Percentiles rank a stretch among this genome's conserved stretches.
These are phyloP conservation scores for Penicillium soppii DNA, from an alignment of 495 filamentous ascomycete species.

Conservation along the genomic window DNA sequence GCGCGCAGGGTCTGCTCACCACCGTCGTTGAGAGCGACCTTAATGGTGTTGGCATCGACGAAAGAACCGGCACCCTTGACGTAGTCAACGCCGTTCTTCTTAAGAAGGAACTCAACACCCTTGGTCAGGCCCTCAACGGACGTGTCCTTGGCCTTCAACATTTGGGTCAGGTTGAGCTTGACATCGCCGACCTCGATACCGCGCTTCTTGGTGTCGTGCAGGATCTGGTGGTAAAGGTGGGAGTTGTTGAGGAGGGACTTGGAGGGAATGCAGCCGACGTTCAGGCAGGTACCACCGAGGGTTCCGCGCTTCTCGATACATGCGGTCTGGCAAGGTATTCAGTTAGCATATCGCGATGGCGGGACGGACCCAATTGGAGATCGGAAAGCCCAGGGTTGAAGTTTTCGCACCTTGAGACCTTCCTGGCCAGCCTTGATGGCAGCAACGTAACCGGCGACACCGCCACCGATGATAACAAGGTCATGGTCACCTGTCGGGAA, in stretches of 20 bases:
- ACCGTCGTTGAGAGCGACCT: constrained; percentile 84
- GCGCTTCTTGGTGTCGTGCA: constrained; percentile 95
- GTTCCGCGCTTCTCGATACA: constrained; percentile 98
- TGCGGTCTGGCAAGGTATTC: constrained; percentile 61
- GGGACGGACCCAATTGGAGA: neutral
- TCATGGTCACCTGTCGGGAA: constrained; percentile 74
- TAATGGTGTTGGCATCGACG: constrained; percentile 85
- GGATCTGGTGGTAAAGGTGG: constrained; percentile 94
- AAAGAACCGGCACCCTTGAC: constrained; percentile 89
- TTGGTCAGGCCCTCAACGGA: constrained; percentile 90
- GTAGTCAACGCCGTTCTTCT: constrained; percentile 98
- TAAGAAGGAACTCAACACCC: constrained; percentile 95
- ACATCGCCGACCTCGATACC: constrained; percentile 96
- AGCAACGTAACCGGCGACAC: constrained; percentile 97
- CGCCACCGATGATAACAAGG: constrained; percentile 92
- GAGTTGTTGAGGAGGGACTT: constrained; percentile 99
- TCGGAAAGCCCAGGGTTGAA: neutral
- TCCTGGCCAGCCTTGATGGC: constrained; percentile 99
- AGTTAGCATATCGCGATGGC: constrained; percentile 10
- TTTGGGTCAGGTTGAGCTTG: constrained; percentile 87
- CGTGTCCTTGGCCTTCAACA: constrained; percentile 97
- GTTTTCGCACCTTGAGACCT: constrained; percentile 78
- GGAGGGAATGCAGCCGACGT: constrained; percentile 98
- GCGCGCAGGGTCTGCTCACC: constrained; percentile 79
- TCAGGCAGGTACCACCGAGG: constrained; percentile 95